A percentile compares a stretch with the other conserved stretches of the same genome.
phyloP scores from a whole-genome alignment of 2,329 filamentous ascomycete species.

The Elsinoe ampelina region DNA sequence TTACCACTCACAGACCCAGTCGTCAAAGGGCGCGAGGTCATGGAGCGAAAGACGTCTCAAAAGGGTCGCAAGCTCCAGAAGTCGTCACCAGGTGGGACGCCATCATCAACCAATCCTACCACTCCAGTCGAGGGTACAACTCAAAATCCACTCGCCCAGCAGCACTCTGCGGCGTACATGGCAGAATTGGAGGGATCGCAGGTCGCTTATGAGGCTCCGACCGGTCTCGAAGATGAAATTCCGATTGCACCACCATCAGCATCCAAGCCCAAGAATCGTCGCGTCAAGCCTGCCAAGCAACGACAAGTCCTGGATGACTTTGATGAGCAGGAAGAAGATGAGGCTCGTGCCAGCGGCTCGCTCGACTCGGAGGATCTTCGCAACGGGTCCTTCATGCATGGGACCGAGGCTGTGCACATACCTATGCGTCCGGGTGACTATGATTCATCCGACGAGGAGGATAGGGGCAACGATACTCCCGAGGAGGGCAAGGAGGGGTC shows the following conservation, averaged over 20 bases:
- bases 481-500: slow-evolving; percentile 18
- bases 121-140: not conserved
- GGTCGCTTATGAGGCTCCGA: slow-evolving; percentile 30
- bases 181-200: slow-evolving; percentile 31
- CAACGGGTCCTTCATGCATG: slow-evolving; percentile 36
- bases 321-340: slow-evolving; percentile 41
- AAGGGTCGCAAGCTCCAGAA: slow-evolving; percentile 21
- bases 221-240: slow-evolving; percentile 35
- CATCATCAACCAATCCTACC: slow-evolving; percentile 7
- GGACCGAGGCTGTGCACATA: slow-evolving; percentile 29
- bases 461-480: slow-evolving; percentile 16
- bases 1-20: slow-evolving; percentile 1
- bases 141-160: slow-evolving; percentile 13
- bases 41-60: slow-evolving; percentile 15
- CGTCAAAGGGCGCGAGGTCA: slow-evolving; percentile 1
- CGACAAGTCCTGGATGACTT: slow-evolving; percentile 63
- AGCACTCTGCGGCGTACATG: slow-evolving; percentile 14
- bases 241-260: not conserved
- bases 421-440: slow-evolving; percentile 19
- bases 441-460: slow-evolving; percentile 17
- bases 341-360: slow-evolving; percentile 37
- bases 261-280: slow-evolving; percentile 39
- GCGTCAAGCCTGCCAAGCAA: slow-evolving; percentile 50
- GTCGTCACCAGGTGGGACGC: slow-evolving; percentile 8
- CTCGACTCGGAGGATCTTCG: slow-evolving; percentile 61